Percentiles rank a stretch among this genome's conserved stretches.
Evolutionary conservation across 371 early-diverging fungal species (phyloP).

Genomic region (Mortierella sp.): DNA sequence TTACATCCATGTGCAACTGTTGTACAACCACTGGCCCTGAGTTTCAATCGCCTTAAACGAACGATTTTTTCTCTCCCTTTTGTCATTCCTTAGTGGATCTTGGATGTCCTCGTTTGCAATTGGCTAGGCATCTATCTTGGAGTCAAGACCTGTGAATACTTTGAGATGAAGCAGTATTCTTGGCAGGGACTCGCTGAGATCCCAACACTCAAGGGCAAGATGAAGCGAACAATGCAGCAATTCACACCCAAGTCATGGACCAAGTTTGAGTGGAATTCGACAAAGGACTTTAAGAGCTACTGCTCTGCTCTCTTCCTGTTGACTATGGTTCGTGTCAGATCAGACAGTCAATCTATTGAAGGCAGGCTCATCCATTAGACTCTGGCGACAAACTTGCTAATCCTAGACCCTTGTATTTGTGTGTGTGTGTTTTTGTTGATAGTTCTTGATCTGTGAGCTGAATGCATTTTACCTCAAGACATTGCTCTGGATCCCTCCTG

Average conservation of each 20-base stretch:
- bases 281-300: conserved; percentile 57
- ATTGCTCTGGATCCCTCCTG: conserved; percentile 94
- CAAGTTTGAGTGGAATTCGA: conserved; percentile 83
- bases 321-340: conserved; percentile 29
- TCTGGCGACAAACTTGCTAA: neutral
- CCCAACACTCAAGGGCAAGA: conserved; percentile 83
- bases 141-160: conserved; percentile 96
- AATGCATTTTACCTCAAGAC: conserved; percentile 96
- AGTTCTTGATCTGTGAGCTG: conserved; percentile 84
- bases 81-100: conserved; percentile 81
- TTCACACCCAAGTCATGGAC: conserved; percentile 97
- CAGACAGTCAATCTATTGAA: neutral
- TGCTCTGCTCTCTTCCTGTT: conserved; percentile 51
- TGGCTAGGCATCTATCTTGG: conserved; percentile 95
- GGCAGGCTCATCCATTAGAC: neutral
- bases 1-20: too few relatives aligned
- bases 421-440: conserved; percentile 13
- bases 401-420: too few relatives aligned
- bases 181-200: conserved; percentile 93
- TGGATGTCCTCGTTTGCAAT: conserved; percentile 95
- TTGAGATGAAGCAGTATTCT: conserved; percentile 93
- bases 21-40: too few relatives aligned
- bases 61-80: neutral
- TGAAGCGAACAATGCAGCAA: conserved; percentile 90
- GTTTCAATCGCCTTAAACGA: neutral